Conservation (phyloP, 208 protist genomes). For the Crithidia brevicula region DNA sequence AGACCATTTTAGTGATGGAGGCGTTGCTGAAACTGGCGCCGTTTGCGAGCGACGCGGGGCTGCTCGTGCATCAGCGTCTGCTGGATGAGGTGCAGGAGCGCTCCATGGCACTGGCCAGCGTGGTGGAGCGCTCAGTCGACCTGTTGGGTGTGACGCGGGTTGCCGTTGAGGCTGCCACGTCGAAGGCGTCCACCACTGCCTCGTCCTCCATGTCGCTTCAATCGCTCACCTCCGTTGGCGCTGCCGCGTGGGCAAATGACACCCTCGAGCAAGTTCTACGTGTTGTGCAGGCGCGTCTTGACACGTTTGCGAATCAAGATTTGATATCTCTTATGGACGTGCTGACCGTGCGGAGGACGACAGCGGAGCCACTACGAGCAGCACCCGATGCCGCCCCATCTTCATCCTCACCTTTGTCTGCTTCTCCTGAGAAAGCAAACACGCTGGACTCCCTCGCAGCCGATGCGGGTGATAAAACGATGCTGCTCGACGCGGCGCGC, state of each 20-base stretch:
- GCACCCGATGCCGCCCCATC: neutral
- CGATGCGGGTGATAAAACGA: neutral
- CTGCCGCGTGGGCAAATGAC: conserved; percentile 20
- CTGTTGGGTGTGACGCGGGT: conserved; percentile 53
- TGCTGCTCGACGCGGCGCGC: conserved; percentile 19
- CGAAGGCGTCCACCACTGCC: neutral
- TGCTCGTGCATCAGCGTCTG: conserved; percentile 30
- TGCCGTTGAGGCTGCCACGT: conserved; percentile 33
- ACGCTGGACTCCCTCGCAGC: neutral
- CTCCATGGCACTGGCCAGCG: conserved; percentile 33
- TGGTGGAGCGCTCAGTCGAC: conserved; percentile 58
- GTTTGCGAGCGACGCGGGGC: conserved; percentile 16
- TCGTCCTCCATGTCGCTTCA: neutral
- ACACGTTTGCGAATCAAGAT: conserved; percentile 53
- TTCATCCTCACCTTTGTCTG: neutral
- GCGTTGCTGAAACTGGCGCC: conserved; percentile 47
- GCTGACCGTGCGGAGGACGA: conserved; percentile 36
- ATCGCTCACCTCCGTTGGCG: neutral
- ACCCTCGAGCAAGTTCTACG: conserved; percentile 29
- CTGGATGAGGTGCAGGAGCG: conserved; percentile 50
- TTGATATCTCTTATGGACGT: conserved; percentile 57
- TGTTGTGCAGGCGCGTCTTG: conserved; percentile 44
- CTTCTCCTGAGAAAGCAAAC: neutral
- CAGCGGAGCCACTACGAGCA: neutral
- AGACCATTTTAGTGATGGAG: conserved; percentile 63